Evolutionary conservation across 1,284 basidiomycete species (phyloP).

Genomic region (Xerocomus tenax): DNA sequence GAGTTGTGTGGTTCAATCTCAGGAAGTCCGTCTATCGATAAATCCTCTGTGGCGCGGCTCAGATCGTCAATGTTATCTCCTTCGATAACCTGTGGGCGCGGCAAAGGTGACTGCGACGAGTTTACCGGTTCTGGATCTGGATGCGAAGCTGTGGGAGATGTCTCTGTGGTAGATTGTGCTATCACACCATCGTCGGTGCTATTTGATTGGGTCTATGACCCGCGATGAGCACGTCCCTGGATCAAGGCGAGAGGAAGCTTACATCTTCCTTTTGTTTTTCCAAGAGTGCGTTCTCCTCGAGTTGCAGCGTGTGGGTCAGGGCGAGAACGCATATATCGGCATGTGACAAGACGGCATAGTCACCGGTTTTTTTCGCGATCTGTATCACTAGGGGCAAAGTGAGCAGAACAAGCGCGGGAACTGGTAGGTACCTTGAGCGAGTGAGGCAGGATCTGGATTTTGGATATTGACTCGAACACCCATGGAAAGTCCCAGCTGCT

Average conservation of each 20-base stretch:
- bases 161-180: constrained; percentile 19
- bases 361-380: constrained; percentile 93
- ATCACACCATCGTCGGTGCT: background rate
- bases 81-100: background rate
- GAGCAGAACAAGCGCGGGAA: constrained; percentile 7
- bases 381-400: constrained; percentile 58
- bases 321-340: constrained; percentile 91
- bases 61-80: constrained; percentile 10
- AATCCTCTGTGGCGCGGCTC: constrained; percentile 1
- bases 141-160: constrained; percentile 32
- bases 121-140: constrained; percentile 1
- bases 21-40: constrained; percentile 12
- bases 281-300: constrained; percentile 34
- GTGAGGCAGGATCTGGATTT: constrained; percentile 62
- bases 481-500: constrained; percentile 61
- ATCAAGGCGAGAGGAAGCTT: background rate
- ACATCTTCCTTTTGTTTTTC: constrained; percentile 19
- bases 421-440: constrained; percentile 65
- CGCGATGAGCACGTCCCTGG: background rate
- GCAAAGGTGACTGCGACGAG: constrained; percentile 1
- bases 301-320: constrained; percentile 71
- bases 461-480: constrained; percentile 72
- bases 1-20: background rate
- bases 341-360: constrained; percentile 86
- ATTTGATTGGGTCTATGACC: constrained; percentile 8